A percentile compares a stretch with the other conserved stretches of the same genome.
These are phyloP conservation scores for Emergomyces africanus DNA, from an alignment of 2,329 filamentous ascomycete genomes.

Conservation along the genomic window DNA sequence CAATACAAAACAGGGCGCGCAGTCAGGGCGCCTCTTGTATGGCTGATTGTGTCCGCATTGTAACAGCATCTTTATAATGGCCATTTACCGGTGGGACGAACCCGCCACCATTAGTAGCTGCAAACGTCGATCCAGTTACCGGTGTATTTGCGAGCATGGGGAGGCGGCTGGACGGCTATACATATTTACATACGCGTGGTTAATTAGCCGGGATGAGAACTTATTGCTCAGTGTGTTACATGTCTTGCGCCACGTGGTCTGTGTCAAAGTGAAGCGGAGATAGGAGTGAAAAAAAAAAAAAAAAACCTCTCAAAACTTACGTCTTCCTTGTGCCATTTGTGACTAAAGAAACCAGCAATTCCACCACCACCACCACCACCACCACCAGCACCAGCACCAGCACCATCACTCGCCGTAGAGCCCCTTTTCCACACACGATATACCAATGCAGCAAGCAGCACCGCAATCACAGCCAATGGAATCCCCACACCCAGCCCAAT, in stretches of 20 bases:
- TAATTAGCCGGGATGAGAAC: background rate
- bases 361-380: background rate
- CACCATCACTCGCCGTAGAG: background rate
- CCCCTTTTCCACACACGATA: background rate
- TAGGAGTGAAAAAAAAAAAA: too few species aligned
- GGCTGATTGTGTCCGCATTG: background rate
- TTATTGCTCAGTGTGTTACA: too few species aligned
- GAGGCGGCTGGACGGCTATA: background rate
- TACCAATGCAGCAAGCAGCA: background rate
- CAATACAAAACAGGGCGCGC: background rate
- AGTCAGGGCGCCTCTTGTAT: background rate
- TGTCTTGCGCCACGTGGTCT: too few species aligned
- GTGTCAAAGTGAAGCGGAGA: too few species aligned
- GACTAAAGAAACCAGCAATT: background rate
- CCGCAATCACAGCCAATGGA: background rate
- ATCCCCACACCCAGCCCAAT: slow-evolving; percentile 4
- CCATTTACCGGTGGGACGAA: background rate
- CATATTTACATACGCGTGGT: too few species aligned
- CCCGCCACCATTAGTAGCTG: background rate
- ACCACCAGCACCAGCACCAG: background rate
- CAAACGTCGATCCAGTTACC: background rate
- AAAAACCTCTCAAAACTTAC: background rate
- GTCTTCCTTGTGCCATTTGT: background rate
- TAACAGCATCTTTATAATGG: background rate
- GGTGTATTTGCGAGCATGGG: background rate